Conservation (phyloP, 2,329 filamentous ascomycete genomes). For the Nothophaeocryptopus gaeumannii region DNA sequence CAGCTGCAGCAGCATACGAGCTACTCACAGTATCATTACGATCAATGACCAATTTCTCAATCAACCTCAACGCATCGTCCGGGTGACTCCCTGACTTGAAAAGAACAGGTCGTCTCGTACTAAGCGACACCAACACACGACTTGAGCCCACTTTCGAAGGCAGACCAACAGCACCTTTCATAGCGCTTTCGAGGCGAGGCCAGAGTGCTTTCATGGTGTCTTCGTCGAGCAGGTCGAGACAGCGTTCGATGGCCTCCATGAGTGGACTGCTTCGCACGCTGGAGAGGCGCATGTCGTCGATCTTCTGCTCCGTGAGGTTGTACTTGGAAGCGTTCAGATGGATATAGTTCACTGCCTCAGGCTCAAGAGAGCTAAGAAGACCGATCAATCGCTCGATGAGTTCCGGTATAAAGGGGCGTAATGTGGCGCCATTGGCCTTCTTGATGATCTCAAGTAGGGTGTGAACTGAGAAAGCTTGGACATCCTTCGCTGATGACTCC, state of each 20-base stretch:
- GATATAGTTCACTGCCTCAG: slow-evolving; percentile 84
- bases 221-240: slow-evolving; percentile 78
- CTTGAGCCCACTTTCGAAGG: slow-evolving; percentile 92
- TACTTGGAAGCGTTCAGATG: slow-evolving; percentile 83
- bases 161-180: slow-evolving; percentile 84
- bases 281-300: slow-evolving; percentile 80
- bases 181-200: slow-evolving; percentile 69
- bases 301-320: slow-evolving; percentile 80
- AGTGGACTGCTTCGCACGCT: slow-evolving; percentile 83
- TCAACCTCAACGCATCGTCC: slow-evolving; percentile 69
- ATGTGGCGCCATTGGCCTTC: slow-evolving; percentile 70
- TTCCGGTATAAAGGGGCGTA: slow-evolving; percentile 76
- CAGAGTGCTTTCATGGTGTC: slow-evolving; percentile 72
- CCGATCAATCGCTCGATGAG: slow-evolving; percentile 79
- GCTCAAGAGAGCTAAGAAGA: slow-evolving; percentile 82
- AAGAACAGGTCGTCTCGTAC: slow-evolving; percentile 72
- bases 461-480: slow-evolving; percentile 73
- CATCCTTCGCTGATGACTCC: slow-evolving; percentile 83
- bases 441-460: slow-evolving; percentile 89
- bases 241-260: slow-evolving; percentile 86
- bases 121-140: slow-evolving; percentile 77
- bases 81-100: slow-evolving; percentile 66
- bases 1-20: slow-evolving; percentile 80
- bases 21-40: slow-evolving; percentile 91
- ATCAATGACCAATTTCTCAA: slow-evolving; percentile 81